Percentiles rank a stretch among this genome's conserved stretches.
Conservation (phyloP, 2,329 filamentous ascomycete genomes). For the Cercospora sp. region DNA sequence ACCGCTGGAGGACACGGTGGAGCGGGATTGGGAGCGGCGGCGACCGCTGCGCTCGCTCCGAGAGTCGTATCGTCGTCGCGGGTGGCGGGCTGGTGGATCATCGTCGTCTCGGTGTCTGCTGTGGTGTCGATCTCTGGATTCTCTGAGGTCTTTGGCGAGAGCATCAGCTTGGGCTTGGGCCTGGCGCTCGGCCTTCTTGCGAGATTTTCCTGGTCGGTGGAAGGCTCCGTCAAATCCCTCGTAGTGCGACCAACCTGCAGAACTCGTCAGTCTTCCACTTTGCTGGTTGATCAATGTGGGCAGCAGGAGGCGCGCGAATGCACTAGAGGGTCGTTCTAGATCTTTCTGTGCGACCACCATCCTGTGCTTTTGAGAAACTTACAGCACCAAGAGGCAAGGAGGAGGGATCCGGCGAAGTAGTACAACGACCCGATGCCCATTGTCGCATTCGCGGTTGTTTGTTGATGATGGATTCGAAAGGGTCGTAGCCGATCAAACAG, state of each 20-base stretch:
- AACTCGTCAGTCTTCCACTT: background rate
- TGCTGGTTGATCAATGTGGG: background rate
- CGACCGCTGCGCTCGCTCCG: background rate
- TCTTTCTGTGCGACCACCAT: background rate
- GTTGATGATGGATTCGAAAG: background rate
- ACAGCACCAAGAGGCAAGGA: conserved; percentile 20
- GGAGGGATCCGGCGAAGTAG: conserved; percentile 31
- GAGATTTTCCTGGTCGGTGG: conserved; percentile 27
- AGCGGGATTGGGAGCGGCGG: conserved; percentile 1
- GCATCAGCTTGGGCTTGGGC: conserved; percentile 12
- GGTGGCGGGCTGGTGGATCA: background rate
- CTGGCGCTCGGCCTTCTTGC: conserved; percentile 18
- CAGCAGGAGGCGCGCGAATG: conserved; percentile 19
- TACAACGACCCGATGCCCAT: conserved; percentile 37
- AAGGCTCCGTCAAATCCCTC: conserved; percentile 28
- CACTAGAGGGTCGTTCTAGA: background rate
- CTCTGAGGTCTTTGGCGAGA: conserved; percentile 8
- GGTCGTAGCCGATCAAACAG: background rate
- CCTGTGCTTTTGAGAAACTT: background rate
- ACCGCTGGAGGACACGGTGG: background rate
- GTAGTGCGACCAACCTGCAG: conserved; percentile 29
- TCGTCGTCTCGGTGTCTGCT: background rate
- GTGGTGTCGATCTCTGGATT: background rate
- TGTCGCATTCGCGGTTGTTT: conserved; percentile 12
- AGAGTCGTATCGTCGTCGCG: background rate